These are phyloP conservation scores for Gloeophyllum trabeum DNA, from an alignment of 768 basidiomycete genomes.

Conservation along the genomic window DNA sequence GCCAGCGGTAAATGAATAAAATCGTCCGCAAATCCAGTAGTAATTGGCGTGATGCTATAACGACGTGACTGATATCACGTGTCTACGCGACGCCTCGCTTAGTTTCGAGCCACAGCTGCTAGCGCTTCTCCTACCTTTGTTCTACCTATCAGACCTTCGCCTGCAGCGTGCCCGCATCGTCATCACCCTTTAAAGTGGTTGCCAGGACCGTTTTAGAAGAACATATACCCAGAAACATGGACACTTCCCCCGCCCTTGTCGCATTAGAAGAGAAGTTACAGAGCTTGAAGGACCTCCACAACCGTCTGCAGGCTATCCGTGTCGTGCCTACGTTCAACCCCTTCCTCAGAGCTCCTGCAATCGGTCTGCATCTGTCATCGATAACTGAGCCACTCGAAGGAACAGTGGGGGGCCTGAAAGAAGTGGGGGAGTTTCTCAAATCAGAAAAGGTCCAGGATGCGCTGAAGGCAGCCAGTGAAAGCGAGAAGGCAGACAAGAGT, in stretches of 20 bases:
- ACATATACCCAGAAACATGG: too few species aligned
- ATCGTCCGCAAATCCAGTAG: too few species aligned
- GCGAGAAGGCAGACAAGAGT: constrained; percentile 38
- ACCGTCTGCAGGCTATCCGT: constrained; percentile 30
- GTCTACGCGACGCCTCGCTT: too few species aligned
- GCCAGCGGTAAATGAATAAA: too few species aligned
- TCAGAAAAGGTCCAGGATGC: constrained; percentile 50
- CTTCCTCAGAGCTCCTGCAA: constrained; percentile 27
- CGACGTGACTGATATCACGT: too few species aligned
- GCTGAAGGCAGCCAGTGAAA: constrained; percentile 39
- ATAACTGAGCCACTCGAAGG: constrained; percentile 8
- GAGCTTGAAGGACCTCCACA: constrained; percentile 32
- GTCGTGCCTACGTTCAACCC: constrained; percentile 29
- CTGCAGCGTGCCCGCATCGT: too few species aligned
- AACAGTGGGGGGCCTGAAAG: constrained; percentile 35
- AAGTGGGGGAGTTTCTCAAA: constrained; percentile 33
- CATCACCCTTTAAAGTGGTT: too few species aligned
- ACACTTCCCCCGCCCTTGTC: constrained; percentile 2
- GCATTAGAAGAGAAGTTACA: constrained; percentile 32
- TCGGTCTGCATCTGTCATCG: neutral
- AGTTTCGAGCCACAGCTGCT: too few species aligned
- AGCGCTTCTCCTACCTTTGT: too few species aligned
- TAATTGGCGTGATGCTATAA: too few species aligned
- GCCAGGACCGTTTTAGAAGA: too few species aligned
- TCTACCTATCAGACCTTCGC: too few species aligned